Conservation (phyloP, 306 rosid species). For the Dryas drummondii region DNA sequence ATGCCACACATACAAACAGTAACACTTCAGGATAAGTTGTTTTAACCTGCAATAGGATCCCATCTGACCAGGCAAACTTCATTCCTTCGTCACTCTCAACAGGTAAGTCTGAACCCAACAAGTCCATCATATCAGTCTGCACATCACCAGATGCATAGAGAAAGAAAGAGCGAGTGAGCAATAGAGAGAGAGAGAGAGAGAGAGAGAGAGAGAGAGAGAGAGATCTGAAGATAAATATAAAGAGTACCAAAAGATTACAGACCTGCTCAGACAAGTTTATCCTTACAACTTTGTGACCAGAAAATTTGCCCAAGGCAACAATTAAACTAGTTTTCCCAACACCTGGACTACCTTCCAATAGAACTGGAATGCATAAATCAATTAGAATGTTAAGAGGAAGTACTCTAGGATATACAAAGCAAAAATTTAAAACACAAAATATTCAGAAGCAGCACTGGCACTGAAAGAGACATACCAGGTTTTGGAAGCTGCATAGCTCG, state of each 20-base stretch:
- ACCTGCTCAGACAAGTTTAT: slow-evolving; percentile 97
- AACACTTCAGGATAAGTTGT: slow-evolving; percentile 14
- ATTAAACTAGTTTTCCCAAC: slow-evolving; percentile 96
- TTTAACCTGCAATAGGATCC: slow-evolving; percentile 85
- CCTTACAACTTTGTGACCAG: slow-evolving; percentile 84
- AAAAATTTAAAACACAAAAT: background rate
- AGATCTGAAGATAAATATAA: background rate
- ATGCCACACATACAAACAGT: slow-evolving; percentile 21
- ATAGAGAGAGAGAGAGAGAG: background rate
- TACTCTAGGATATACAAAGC: background rate
- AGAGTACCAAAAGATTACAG: slow-evolving; percentile 12
- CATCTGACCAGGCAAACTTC: slow-evolving; percentile 95
- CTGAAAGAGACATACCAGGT: slow-evolving; percentile 55
- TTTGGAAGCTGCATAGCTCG: slow-evolving; percentile 95
- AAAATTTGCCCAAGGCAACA: slow-evolving; percentile 74
- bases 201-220: background rate
- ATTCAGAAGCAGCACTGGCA: background rate
- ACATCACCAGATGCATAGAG: background rate
- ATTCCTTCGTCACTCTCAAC: slow-evolving; percentile 84
- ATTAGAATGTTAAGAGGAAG: slow-evolving; percentile 14
- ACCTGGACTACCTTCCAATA: slow-evolving; percentile 98
- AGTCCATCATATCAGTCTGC: slow-evolving; percentile 98
- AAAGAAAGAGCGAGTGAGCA: background rate
- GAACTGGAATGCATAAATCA: slow-evolving; percentile 49
- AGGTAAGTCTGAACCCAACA: slow-evolving; percentile 91